phyloP scores from a whole-genome alignment of 805 yeast species.

The Torulaspora maleeae region DNA sequence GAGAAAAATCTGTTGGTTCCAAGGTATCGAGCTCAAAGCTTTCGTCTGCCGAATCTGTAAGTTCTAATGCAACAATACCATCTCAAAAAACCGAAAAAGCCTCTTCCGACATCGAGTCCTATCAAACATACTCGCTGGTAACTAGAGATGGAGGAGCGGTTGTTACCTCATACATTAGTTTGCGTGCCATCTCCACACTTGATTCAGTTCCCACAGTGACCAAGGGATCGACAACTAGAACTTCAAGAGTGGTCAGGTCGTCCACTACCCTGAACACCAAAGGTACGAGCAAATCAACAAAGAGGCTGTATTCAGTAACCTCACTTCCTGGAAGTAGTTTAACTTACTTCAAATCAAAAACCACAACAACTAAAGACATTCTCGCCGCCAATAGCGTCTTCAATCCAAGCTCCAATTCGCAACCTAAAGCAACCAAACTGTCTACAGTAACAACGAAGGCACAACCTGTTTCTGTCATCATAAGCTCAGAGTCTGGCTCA shows the following conservation, averaged over 20 bases:
- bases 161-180: conserved; percentile 26
- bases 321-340: background rate
- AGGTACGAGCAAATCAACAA: background rate
- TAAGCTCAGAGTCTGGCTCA: background rate
- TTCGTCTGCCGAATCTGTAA: background rate
- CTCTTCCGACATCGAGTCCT: background rate
- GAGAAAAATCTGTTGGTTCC: background rate
- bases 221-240: background rate
- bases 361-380: too few relatives aligned
- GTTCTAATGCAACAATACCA: background rate
- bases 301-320: background rate
- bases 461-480: background rate
- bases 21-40: background rate
- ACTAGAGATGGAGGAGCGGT: conserved; percentile 24
- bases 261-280: background rate
- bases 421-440: background rate
- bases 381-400: background rate
- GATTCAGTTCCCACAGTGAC: background rate
- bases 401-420: background rate
- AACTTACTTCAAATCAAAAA: too few relatives aligned
- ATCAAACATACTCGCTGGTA: conserved; percentile 12
- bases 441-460: background rate
- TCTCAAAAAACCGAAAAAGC: background rate
- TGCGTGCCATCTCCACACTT: conserved; percentile 1
- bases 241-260: background rate